These are phyloP conservation scores for Sporothrix curviconia DNA, from an alignment of 2,329 filamentous ascomycete genomes.

Conservation along the genomic window DNA sequence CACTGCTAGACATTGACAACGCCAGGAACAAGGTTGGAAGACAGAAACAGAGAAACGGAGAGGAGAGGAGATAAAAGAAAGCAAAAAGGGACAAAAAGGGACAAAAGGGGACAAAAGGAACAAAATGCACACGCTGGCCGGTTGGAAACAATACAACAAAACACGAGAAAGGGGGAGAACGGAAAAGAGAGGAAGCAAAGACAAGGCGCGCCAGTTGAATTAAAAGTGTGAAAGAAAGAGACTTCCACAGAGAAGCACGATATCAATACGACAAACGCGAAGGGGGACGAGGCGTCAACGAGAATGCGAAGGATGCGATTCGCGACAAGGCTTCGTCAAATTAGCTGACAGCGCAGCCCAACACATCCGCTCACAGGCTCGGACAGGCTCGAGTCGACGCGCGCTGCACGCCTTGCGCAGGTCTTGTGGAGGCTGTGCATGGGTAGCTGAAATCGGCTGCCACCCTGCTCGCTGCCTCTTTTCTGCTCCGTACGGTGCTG, in stretches of 20 bases:
- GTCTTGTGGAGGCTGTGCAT: constrained; percentile 2
- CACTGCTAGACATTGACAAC: no score
- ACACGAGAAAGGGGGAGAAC: neutral
- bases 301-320: neutral
- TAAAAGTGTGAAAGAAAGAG: neutral
- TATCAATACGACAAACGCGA: neutral
- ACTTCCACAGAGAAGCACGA: no score
- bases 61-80: neutral
- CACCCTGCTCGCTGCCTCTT: no score
- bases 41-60: no score
- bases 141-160: neutral
- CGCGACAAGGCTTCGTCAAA: neutral
- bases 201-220: no score
- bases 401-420: neutral
- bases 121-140: no score
- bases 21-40: no score
- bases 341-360: no score
- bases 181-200: neutral
- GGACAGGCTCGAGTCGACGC: neutral
- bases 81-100: neutral
- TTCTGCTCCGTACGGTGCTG: no score
- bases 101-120: neutral
- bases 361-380: no score
- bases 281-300: neutral
- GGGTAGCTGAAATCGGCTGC: neutral